phyloP scores from a whole-genome alignment of 352 stramenopile genomes.

The Pythium sukuiense region DNA sequence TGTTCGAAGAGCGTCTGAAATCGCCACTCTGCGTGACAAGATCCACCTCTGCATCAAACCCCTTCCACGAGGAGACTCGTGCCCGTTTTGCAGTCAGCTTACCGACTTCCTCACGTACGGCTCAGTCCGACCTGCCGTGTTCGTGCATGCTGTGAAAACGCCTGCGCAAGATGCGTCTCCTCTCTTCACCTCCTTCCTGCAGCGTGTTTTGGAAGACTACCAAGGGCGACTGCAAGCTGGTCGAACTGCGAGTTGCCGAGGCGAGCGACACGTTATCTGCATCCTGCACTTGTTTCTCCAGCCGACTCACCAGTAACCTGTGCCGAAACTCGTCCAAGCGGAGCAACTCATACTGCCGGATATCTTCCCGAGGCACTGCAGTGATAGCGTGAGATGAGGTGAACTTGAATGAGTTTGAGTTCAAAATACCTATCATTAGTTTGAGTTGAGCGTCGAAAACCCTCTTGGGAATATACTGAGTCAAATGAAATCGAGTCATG shows the following conservation, averaged over 20 bases:
- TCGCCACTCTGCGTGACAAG: background rate
- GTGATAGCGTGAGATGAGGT: too few relatives aligned
- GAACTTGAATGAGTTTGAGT: too few relatives aligned
- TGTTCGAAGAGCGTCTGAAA: background rate
- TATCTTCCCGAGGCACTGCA: too few relatives aligned
- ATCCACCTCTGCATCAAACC: background rate
- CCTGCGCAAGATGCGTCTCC: background rate
- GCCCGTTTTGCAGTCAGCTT: background rate
- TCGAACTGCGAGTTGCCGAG: background rate
- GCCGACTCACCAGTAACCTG: background rate
- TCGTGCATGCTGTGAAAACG: background rate
- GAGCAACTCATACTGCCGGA: too few relatives aligned
- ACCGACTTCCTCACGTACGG: slow-evolving; percentile 1
- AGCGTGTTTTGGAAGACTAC: background rate
- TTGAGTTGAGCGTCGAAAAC: background rate
- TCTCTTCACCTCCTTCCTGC: background rate
- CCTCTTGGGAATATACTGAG: background rate
- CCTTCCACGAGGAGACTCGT: background rate
- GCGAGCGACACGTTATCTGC: slow-evolving; percentile 5
- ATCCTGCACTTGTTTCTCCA: background rate
- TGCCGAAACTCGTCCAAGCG: too few relatives aligned
- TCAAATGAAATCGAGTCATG: background rate
- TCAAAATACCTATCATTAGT: background rate
- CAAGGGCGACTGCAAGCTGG: background rate
- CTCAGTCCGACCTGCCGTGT: background rate